A percentile compares a stretch with the other conserved stretches of the same genome.
These are phyloP conservation scores for Malus domestica DNA, from an alignment of 306 rosid genomes.

Conservation along the genomic window DNA sequence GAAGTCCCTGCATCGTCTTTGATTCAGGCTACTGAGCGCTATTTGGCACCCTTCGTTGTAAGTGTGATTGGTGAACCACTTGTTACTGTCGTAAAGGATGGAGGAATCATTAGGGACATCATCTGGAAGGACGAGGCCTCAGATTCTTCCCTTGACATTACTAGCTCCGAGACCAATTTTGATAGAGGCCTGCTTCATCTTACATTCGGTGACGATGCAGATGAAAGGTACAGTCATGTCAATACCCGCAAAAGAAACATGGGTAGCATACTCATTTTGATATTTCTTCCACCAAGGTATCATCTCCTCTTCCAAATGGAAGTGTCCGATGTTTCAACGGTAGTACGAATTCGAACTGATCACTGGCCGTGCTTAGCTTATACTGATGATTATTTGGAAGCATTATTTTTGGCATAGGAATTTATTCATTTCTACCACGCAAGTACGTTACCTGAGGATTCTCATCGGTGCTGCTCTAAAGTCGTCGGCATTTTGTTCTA, in stretches of 20 bases:
- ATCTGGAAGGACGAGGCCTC: conserved; percentile 45
- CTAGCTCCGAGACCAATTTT: conserved; percentile 22
- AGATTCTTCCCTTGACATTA: conserved; percentile 36
- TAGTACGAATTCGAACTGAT: conserved; percentile 88
- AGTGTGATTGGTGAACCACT: conserved; percentile 83
- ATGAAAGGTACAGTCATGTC: conserved; percentile 33
- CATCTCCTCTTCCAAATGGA: conserved; percentile 97
- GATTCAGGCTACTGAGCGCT: conserved; percentile 65
- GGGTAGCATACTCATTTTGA: conserved; percentile 65
- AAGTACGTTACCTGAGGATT: neutral
- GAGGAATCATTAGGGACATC: conserved; percentile 59
- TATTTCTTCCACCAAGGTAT: conserved; percentile 92
- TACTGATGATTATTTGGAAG: conserved; percentile 92
- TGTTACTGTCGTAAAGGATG: conserved; percentile 46
- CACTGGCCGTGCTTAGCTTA: conserved; percentile 99
- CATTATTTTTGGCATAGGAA: conserved; percentile 57
- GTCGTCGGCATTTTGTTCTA: conserved; percentile 11
- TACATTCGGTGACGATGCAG: conserved; percentile 50
- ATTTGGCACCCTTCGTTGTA: conserved; percentile 66
- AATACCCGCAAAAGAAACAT: conserved; percentile 43
- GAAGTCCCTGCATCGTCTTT: conserved; percentile 56
- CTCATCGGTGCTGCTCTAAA: neutral
- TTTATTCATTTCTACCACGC: neutral
- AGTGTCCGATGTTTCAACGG: conserved; percentile 75
- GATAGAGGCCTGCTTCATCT: conserved; percentile 66